A percentile compares a stretch with the other conserved stretches of the same genome.
These are phyloP conservation scores for Talaromyces borbonicus DNA, from an alignment of 495 filamentous ascomycete genomes.

Conservation along the genomic window DNA sequence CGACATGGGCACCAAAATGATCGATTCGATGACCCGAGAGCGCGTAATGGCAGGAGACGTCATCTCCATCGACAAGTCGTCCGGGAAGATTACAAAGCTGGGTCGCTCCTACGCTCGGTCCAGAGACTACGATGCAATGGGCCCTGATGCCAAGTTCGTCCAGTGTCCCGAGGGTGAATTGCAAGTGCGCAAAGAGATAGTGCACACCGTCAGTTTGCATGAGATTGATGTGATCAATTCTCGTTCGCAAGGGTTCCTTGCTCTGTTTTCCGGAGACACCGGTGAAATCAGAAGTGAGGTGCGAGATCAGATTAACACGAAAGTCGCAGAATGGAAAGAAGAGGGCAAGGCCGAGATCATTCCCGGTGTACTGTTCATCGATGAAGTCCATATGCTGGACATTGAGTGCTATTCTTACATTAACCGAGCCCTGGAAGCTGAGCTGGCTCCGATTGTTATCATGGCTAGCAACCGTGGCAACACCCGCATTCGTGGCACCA, in stretches of 20 bases:
- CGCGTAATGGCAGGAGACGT: constrained; percentile 97
- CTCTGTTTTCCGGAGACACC: constrained; percentile 94
- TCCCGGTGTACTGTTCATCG: constrained; percentile 94
- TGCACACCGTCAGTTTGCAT: constrained; percentile 93
- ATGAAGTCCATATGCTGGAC: constrained; percentile 99
- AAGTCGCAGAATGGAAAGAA: constrained; percentile 97
- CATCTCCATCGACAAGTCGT: constrained; percentile 95
- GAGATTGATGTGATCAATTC: constrained; percentile 99
- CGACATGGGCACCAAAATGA: constrained; percentile 99
- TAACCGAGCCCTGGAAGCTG: constrained; percentile 90
- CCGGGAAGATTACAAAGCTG: constrained; percentile 93
- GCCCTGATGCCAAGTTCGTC: constrained; percentile 94
- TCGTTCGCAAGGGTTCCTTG: constrained; percentile 89
- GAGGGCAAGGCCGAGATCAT: constrained; percentile 98
- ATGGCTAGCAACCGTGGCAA: constrained; percentile 98
- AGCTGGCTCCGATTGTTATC: constrained; percentile 94
- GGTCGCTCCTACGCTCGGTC: constrained; percentile 88
- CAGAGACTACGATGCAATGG: constrained; percentile 98
- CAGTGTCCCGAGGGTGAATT: constrained; percentile 98
- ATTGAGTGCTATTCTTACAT: constrained; percentile 98
- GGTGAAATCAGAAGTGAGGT: constrained; percentile 97
- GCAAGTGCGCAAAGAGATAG: constrained; percentile 92
- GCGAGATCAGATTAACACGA: constrained; percentile 96
- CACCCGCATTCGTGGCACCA: constrained; percentile 86
- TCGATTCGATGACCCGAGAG: constrained; percentile 98